Evolutionary conservation across 2,329 filamentous ascomycete species (phyloP), one percentile per base, ranked within the genome.

Genomic region (Sphaerostilbella broomeana): DNA sequence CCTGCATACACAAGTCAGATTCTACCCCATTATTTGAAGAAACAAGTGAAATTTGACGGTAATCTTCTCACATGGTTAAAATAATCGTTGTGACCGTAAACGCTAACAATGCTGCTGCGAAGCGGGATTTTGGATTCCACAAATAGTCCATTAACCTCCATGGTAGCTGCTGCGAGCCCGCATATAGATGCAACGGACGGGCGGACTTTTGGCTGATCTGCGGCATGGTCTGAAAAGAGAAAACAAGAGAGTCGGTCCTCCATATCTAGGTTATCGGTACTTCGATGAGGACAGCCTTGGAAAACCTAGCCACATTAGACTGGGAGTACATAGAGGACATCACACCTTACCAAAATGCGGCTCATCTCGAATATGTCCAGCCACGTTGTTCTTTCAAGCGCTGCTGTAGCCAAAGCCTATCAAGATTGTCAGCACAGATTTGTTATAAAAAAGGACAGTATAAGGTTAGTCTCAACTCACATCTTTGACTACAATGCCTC

Each of bases 191-290:
- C 43, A 5, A 33, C 30, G 8, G 43, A 32, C 11, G 43, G 43
- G 4, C 43, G 33, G 16, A 28, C 17, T 10, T 15, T 29, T 12
- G 35, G 28, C 4, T 28, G 5, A 12, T 21, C 35, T 9, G 34
- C 10, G 4, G 38, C 35, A 24, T 33, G 43, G 5, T 18, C 32
- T 6, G 29, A 35, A 12, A 37, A 45, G 17, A 45, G 31, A 19
- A 45, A 45, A 7, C 40, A 34, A 28, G 40, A 42, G n/a, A 45
- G 32, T 19, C 35, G 38, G 13, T 45, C 43, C 20, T 45, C 39
- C 39, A 45, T 39, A 13, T 43, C 43, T 2, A 43, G 29, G 8
- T 35, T 22, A 18, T 39, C 26, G 11, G 25, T 12, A 24, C 31
- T 38, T 18, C 43, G 40, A 20, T 45, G 43, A 32, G 35, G 35